Evolutionary conservation across 2,329 filamentous ascomycete genomes (phyloP), one percentile per base, ranked within the genome.

Genomic region (Fusarium piperis): DNA sequence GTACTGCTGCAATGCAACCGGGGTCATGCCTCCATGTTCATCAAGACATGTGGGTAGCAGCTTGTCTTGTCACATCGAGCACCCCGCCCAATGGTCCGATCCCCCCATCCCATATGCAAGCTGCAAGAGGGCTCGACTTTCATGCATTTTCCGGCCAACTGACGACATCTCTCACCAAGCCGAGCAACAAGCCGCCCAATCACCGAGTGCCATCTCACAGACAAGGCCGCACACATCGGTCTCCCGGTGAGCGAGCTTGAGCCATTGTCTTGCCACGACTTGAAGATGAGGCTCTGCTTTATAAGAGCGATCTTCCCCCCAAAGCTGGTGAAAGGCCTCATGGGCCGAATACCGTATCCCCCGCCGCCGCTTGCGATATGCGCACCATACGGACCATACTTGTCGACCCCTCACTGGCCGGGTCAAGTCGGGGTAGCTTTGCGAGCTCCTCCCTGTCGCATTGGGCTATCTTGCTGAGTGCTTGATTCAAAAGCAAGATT

Each of bases 71-170:
- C 36, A 39, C 60, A 51, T 62, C 62, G 61, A 56, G 56, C 59
- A 53, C 74, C 70, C 74, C 67, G 65, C 75, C 26, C 71, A 72
- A 71, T 74, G 68, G 70, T 68, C 66, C 74, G 65, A 73, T 68
- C 67, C 62, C 39, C 69, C 62, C 39, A 52, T 46, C 30, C 23
- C 63, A 62, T 36, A 46, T 68, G 66, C 60, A 67, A 63, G 59
- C 35, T 52, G 56, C 36, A 58, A 26, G 64, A 36, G 36, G 48
- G 39, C 67, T 61, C 20, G 46, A 28, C 26, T 65, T 36, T 57
- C 62, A 65, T 76, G 74, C 74, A 71, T 75, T 26, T 39, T 35
- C 44, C 53, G 66, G 57, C 61, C 65, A 64, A 65, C 71, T 53
- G 33, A 51, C 52, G 61, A 44, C 55, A 70, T 56, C 71, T 62